phyloP scores from a whole-genome alignment of 2,329 filamentous ascomycete genomes.

The Talaromyces sp. region DNA sequence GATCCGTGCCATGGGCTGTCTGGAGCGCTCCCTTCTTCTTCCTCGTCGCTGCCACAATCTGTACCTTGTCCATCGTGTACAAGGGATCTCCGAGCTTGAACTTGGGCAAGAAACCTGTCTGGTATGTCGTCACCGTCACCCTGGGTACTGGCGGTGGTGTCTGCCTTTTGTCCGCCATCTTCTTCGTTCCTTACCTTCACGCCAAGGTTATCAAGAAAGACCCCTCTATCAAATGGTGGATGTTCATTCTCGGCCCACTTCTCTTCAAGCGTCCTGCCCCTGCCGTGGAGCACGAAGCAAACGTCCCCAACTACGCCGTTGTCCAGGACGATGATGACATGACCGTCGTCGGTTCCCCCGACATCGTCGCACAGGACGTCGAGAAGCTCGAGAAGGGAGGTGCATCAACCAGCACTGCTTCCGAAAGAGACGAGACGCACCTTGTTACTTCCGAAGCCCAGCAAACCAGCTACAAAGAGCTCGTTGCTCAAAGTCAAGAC shows the following conservation, averaged over 20 bases:
- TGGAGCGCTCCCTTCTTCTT: conserved; percentile 72
- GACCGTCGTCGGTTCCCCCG: not conserved
- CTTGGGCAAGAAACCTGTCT: conserved; percentile 59
- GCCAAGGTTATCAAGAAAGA: conserved; percentile 65
- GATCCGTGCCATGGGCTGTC: conserved; percentile 67
- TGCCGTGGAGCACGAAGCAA: conserved; percentile 49
- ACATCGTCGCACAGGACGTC: not conserved
- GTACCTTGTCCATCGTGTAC: conserved; percentile 73
- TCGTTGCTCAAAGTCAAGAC: conserved; percentile 53
- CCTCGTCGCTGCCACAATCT: conserved; percentile 67
- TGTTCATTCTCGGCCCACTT: conserved; percentile 58
- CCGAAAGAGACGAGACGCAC: conserved; percentile 31
- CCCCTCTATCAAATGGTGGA: conserved; percentile 58
- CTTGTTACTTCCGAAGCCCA: conserved; percentile 46
- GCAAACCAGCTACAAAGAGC: conserved; percentile 57
- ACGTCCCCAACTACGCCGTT: conserved; percentile 71
- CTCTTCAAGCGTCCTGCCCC: conserved; percentile 57
- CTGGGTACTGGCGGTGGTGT: conserved; percentile 60
- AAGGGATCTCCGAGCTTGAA: conserved; percentile 68
- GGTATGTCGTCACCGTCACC: conserved; percentile 63
- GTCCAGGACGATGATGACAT: conserved; percentile 60
- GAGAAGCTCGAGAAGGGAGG: not conserved
- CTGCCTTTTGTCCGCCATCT: conserved; percentile 55
- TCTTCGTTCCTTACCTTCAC: conserved; percentile 69
- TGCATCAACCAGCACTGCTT: not conserved